Conservation (phyloP, 2,329 filamentous ascomycete species). For the Periconia sp. region DNA sequence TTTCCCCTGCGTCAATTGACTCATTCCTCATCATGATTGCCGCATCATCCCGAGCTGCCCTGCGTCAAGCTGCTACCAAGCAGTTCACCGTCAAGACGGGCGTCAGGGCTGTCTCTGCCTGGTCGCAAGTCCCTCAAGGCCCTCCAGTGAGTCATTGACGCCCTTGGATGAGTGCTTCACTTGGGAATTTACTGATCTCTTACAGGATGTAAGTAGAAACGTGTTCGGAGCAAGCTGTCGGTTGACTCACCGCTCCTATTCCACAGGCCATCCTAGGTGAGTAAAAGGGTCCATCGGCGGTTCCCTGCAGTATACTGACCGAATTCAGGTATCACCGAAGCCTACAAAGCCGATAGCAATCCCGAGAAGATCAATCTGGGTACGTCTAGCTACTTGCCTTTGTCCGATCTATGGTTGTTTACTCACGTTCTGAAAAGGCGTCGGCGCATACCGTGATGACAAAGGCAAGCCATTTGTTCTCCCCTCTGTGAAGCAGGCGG, state of each 20-base stretch:
- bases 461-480: slow-evolving; percentile 97
- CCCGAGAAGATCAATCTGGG: slow-evolving; percentile 97
- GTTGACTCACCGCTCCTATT: slow-evolving; percentile 22
- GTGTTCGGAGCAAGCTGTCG: slow-evolving; percentile 1
- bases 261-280: slow-evolving; percentile 74
- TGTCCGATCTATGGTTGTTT: background rate
- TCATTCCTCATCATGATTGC: slow-evolving; percentile 33
- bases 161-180: slow-evolving; percentile 12
- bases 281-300: slow-evolving; percentile 25
- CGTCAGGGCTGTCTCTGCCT: slow-evolving; percentile 72
- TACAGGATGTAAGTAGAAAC: slow-evolving; percentile 38
- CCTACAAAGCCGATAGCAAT: slow-evolving; percentile 96
- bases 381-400: slow-evolving; percentile 43
- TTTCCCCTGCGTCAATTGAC: slow-evolving; percentile 5
- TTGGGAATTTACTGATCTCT: slow-evolving; percentile 14
- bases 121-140: slow-evolving; percentile 88
- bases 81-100: slow-evolving; percentile 40
- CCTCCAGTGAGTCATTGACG: slow-evolving; percentile 72
- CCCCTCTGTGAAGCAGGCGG: slow-evolving; percentile 85
- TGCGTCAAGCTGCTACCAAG: slow-evolving; percentile 42
- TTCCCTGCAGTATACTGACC: background rate
- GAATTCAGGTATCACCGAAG: slow-evolving; percentile 81
- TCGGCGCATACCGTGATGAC: slow-evolving; percentile 98
- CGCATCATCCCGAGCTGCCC: slow-evolving; percentile 37
- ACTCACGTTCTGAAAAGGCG: slow-evolving; percentile 59